Conservation (phyloP, 1,139 yeast genomes). For the Candida pseudoviswanathii region DNA sequence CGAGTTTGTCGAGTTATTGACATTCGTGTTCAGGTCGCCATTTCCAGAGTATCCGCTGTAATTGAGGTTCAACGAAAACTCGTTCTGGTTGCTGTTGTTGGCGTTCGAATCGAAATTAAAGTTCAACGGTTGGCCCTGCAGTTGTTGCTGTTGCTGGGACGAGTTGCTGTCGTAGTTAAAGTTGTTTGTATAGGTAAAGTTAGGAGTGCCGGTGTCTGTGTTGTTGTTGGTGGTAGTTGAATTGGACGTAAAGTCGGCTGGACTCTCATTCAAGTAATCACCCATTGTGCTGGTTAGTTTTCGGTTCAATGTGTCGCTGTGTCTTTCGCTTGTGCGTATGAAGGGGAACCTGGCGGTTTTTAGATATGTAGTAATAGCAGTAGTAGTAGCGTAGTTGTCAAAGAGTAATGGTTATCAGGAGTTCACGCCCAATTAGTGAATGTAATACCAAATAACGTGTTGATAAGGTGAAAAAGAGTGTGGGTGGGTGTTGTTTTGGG, state of each 20-base stretch:
- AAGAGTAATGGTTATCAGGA: background rate
- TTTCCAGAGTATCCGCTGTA: conserved; percentile 12
- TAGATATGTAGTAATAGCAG: too few relatives aligned
- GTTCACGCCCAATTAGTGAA: background rate
- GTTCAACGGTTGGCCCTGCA: conserved; percentile 12
- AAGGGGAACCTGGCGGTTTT: too few relatives aligned
- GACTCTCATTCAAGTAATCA: conserved; percentile 41
- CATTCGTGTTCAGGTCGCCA: conserved; percentile 6
- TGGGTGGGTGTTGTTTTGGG: background rate
- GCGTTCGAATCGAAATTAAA: conserved; percentile 9
- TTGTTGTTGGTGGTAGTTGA: conserved; percentile 11
- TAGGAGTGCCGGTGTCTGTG: conserved; percentile 1
- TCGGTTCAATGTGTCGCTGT: background rate
- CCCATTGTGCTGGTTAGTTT: conserved; percentile 26
- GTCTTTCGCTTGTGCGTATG: background rate
- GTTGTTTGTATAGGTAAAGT: background rate
- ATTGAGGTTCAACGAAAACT: conserved; percentile 18
- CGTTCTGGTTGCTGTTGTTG: conserved; percentile 13
- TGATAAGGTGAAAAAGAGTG: background rate
- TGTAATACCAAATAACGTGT: background rate
- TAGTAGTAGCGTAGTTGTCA: background rate
- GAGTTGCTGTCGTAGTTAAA: background rate
- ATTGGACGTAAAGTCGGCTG: conserved; percentile 26
- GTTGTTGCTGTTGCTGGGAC: conserved; percentile 15
- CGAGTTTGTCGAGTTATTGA: conserved; percentile 6